Evolutionary conservation across 2,329 filamentous ascomycete species (phyloP), one percentile per base, ranked within the genome.

Genomic region (Xylaria sp.): DNA sequence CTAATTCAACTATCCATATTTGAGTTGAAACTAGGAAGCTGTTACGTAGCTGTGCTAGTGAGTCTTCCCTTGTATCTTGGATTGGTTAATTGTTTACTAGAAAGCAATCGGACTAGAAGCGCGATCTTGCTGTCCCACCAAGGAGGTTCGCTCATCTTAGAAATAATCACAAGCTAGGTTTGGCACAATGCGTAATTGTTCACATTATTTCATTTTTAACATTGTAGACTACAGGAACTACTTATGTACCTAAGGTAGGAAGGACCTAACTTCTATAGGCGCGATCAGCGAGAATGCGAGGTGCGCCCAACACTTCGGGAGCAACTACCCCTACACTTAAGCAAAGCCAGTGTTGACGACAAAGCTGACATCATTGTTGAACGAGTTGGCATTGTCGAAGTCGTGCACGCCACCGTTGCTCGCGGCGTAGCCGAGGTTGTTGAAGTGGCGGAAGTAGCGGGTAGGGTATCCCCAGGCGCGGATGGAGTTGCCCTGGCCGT

Each of bases 401-500:
- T 75, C 74, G 49, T 89, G 79, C 11, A 74, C 70, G 7, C 76
- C 74, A 46, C 76, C 74, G 11, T 78, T 74, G 53, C 73, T 73
- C 46, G 74, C 69, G 31, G 68, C 53, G 60, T 75, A 74, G 28
- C 78, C 78, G 0, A 81, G 71, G 53, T 80, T 88, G 57, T 75
- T 73, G 69, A 82, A 89, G 73, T 90, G 87, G 26, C 89, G 83
- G 73, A 89, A 79, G 66, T 81, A 89, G 53, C 88, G 82, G 0
- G 87, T 89, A 0, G 89, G 88, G 72, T 88, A 89, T 51, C 80
- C 83, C 88, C 88, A 90, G 1, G 87, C 81, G 4, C 86, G 81
- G 38, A 90, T 81, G 0, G 87, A 83, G 69, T 69, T 84, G 6
- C 85, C 87, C 58, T 62, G 48, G 4, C 86, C 85, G 70, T 77